A percentile compares a stretch with the other conserved stretches of the same genome.
phyloP scores from a whole-genome alignment of 2,329 filamentous ascomycete genomes.

The Aplosporella prunicola region DNA sequence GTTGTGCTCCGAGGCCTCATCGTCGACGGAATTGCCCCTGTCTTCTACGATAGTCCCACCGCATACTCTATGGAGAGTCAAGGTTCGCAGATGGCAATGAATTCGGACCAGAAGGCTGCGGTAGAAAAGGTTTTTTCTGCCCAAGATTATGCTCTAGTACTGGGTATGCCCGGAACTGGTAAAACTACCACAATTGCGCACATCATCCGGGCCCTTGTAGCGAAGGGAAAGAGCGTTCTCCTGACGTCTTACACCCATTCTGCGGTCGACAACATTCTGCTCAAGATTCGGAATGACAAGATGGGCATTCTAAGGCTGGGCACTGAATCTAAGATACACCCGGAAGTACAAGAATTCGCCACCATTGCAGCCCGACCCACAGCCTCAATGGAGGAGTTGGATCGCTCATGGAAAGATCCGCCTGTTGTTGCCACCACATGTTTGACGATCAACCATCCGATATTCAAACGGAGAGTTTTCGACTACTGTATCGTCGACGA shows the following conservation, averaged over 20 bases:
- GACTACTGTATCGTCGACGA: constrained; percentile 99
- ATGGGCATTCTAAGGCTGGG: constrained; percentile 80
- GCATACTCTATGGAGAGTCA: constrained; percentile 50
- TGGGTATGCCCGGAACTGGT: constrained; percentile 96
- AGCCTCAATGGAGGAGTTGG: constrained; percentile 72
- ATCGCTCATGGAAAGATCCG: constrained; percentile 71
- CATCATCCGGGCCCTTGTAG: constrained; percentile 82
- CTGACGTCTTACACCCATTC: constrained; percentile 95
- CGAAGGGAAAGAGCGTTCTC: constrained; percentile 84
- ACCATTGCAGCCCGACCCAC: constrained; percentile 66
- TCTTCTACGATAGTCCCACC: constrained; percentile 59
- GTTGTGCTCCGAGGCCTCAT: constrained; percentile 68
- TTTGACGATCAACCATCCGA: constrained; percentile 76
- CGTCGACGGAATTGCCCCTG: constrained; percentile 63
- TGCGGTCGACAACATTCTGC: constrained; percentile 92
- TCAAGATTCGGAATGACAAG: constrained; percentile 75
- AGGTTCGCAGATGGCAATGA: constrained; percentile 56
- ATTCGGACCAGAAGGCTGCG: constrained; percentile 75
- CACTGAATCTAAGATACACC: constrained; percentile 74
- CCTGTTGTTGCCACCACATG: constrained; percentile 93
- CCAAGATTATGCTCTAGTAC: constrained; percentile 88
- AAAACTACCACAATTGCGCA: constrained; percentile 98
- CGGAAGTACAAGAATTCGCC: constrained; percentile 77
- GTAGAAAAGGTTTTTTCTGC: constrained; percentile 95
- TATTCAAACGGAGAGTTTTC: constrained; percentile 83